These are phyloP conservation scores for Ramularia collo-cygni DNA, from an alignment of 2,329 filamentous ascomycete genomes.

Conservation along the genomic window DNA sequence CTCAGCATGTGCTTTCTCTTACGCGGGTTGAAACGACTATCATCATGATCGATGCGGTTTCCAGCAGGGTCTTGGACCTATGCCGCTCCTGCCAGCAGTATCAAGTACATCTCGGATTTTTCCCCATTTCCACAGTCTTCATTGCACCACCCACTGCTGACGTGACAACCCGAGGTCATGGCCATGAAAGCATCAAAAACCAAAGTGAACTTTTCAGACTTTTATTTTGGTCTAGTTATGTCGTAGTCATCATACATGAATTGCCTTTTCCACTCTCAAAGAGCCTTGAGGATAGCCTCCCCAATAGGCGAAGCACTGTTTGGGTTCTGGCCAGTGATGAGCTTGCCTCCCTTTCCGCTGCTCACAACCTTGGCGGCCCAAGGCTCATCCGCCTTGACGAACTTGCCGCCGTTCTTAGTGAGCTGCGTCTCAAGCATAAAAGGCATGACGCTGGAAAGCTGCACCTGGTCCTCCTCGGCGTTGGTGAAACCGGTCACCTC, in stretches of 20 bases:
- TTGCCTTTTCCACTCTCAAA: constrained; percentile 1
- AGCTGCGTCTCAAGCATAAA: constrained; percentile 57
- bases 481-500: constrained; percentile 56
- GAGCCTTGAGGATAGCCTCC: constrained; percentile 31
- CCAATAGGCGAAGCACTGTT: constrained; percentile 38
- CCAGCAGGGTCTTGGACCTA: too few relatives aligned
- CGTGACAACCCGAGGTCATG: too few relatives aligned
- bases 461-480: constrained; percentile 45
- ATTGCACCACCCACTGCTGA: too few relatives aligned
- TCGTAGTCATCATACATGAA: not conserved
- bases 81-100: too few relatives aligned
- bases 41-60: too few relatives aligned
- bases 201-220: too few relatives aligned
- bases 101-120: too few relatives aligned
- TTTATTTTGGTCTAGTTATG: too few relatives aligned
- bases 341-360: constrained; percentile 27
- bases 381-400: constrained; percentile 49
- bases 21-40: too few relatives aligned
- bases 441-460: constrained; percentile 41
- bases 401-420: constrained; percentile 47
- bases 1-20: too few relatives aligned
- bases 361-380: constrained; percentile 40
- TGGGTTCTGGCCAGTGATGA: constrained; percentile 47
- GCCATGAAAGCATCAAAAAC: too few relatives aligned
- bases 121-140: too few relatives aligned